phyloP scores from a whole-genome alignment of 345 rosid genomes.

The Euclidium syriacum region DNA sequence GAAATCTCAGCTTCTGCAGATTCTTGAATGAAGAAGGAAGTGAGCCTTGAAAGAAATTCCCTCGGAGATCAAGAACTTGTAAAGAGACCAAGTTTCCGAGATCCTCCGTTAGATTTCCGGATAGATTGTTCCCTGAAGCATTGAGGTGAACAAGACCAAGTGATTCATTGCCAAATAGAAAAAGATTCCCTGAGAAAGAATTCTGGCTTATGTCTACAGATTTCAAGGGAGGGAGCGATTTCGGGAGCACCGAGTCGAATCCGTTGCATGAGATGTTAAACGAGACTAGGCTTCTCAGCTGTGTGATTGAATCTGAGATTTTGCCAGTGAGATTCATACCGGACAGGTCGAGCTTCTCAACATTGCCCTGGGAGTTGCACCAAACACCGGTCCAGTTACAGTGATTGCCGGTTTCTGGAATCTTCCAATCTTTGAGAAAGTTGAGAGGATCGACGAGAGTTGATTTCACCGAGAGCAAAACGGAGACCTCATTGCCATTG shows the following conservation, averaged over 20 bases:
- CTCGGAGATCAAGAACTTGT: slow-evolving; percentile 78
- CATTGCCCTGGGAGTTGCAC: slow-evolving; percentile 61
- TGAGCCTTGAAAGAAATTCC: slow-evolving; percentile 75
- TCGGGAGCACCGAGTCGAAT: slow-evolving; percentile 47
- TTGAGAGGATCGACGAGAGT: slow-evolving; percentile 57
- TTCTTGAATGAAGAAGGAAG: slow-evolving; percentile 60
- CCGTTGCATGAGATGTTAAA: slow-evolving; percentile 77
- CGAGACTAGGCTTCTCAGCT: slow-evolving; percentile 44
- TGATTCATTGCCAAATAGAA: slow-evolving; percentile 51
- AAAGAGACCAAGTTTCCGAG: slow-evolving; percentile 57
- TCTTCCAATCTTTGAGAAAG: slow-evolving; percentile 65
- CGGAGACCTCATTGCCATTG: slow-evolving; percentile 39
- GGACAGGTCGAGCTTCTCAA: slow-evolving; percentile 72
- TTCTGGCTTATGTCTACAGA: slow-evolving; percentile 77
- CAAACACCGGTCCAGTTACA: slow-evolving; percentile 87
- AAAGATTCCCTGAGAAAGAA: slow-evolving; percentile 42
- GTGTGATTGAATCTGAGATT: slow-evolving; percentile 52
- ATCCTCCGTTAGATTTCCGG: slow-evolving; percentile 68
- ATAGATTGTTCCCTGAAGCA: slow-evolving; percentile 81
- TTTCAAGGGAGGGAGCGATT: slow-evolving; percentile 43
- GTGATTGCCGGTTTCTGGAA: slow-evolving; percentile 33
- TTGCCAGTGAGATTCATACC: slow-evolving; percentile 70
- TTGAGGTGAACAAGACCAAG: slow-evolving; percentile 53
- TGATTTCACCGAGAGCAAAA: slow-evolving; percentile 53
- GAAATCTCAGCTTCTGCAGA: slow-evolving; percentile 67